phyloP scores from a whole-genome alignment of 2,329 filamentous ascomycete species.

The Phaeosphaeriaceae sp. region DNA sequence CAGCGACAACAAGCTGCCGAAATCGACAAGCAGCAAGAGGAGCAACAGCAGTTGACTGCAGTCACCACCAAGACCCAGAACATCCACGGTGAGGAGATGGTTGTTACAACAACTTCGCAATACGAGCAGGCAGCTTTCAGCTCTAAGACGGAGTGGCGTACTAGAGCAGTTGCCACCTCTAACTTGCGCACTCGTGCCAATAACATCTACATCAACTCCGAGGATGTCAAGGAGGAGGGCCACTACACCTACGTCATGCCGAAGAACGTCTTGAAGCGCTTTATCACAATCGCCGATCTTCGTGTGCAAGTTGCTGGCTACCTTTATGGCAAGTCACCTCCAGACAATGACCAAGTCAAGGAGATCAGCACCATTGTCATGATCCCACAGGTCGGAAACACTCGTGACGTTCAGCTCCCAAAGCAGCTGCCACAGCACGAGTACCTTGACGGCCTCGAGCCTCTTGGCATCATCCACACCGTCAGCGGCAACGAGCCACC shows the following conservation, averaged over 20 bases:
- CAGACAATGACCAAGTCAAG: conserved; percentile 96
- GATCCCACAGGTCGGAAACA: conserved; percentile 94
- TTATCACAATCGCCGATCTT: conserved; percentile 96
- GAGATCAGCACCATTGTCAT: conserved; percentile 97
- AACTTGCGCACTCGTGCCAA: conserved; percentile 93
- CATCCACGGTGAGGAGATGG: conserved; percentile 94
- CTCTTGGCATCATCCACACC: conserved; percentile 93
- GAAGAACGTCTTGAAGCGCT: conserved; percentile 97
- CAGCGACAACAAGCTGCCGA: conserved; percentile 98
- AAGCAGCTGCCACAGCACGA: conserved; percentile 92
- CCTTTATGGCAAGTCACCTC: conserved; percentile 88
- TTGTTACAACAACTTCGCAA: conserved; percentile 96
- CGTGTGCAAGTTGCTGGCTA: conserved; percentile 97
- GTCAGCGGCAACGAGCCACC: conserved; percentile 92
- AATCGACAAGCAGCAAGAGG: conserved; percentile 98
- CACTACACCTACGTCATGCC: conserved; percentile 97
- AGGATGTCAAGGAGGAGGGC: conserved; percentile 88
- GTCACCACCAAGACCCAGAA: conserved; percentile 99
- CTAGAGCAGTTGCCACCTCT: conserved; percentile 92
- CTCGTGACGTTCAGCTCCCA: conserved; percentile 89
- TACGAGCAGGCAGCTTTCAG: conserved; percentile 98
- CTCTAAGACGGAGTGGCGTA: conserved; percentile 99
- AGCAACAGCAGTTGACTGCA: conserved; percentile 94
- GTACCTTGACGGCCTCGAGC: conserved; percentile 84
- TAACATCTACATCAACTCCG: conserved; percentile 98